Percentiles rank a stretch among this genome's conserved stretches.
phyloP scores from a whole-genome alignment of 2,329 filamentous ascomycete genomes.

The Fusarium nodosum region DNA sequence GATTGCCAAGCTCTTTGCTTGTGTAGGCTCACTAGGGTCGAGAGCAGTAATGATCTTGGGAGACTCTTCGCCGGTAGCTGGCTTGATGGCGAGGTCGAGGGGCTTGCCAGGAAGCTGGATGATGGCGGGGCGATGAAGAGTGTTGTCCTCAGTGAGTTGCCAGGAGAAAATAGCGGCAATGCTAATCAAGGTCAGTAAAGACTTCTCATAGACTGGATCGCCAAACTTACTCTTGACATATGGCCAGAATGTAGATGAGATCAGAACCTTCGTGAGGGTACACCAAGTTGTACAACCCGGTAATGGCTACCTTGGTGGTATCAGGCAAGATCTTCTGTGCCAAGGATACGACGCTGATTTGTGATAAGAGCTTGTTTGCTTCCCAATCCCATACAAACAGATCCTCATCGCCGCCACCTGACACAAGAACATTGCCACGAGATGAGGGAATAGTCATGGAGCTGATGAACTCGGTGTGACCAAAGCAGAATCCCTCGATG shows the following conservation, averaged over 20 bases:
- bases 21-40: slow-evolving; percentile 53
- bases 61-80: slow-evolving; percentile 34
- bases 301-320: slow-evolving; percentile 63
- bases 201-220: not conserved
- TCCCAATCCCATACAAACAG: slow-evolving; percentile 89
- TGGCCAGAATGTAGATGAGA: slow-evolving; percentile 61
- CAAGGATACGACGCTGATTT: slow-evolving; percentile 64
- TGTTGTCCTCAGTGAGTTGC: slow-evolving; percentile 62
- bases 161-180: slow-evolving; percentile 76
- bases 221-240: slow-evolving; percentile 69
- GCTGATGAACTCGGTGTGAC: slow-evolving; percentile 87
- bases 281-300: slow-evolving; percentile 56
- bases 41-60: slow-evolving; percentile 58
- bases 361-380: slow-evolving; percentile 65
- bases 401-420: slow-evolving; percentile 86
- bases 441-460: slow-evolving; percentile 75
- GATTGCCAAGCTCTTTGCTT: slow-evolving; percentile 51
- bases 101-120: slow-evolving; percentile 74
- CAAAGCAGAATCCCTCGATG: slow-evolving; percentile 90
- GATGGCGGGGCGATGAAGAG: slow-evolving; percentile 61
- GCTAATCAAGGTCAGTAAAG: slow-evolving; percentile 53
- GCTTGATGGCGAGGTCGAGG: slow-evolving; percentile 64
- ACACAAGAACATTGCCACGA: slow-evolving; percentile 76
- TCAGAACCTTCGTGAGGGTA: slow-evolving; percentile 50
- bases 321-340: slow-evolving; percentile 56